phyloP scores from a whole-genome alignment of 306 rosid genomes.

The Cucumis hystrix region DNA sequence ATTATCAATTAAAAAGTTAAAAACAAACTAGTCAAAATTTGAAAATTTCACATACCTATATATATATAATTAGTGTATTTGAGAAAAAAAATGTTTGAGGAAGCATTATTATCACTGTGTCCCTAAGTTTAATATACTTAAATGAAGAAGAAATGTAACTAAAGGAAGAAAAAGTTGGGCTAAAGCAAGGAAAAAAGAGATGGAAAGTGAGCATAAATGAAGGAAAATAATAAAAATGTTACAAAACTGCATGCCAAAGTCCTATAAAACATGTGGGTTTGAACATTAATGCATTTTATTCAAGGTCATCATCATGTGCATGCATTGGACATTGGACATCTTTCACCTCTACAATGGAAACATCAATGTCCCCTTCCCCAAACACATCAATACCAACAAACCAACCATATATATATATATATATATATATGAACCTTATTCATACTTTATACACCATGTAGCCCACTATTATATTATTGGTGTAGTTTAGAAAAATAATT shows the following conservation, averaged over 20 bases:
- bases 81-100: no score
- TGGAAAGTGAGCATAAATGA: neutral
- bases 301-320: neutral
- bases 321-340: neutral
- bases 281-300: no score
- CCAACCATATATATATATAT: no score
- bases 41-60: no score
- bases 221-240: neutral
- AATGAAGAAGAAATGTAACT: neutral
- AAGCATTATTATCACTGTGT: neutral
- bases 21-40: no score
- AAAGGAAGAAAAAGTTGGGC: neutral
- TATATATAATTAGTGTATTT: no score
- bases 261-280: neutral
- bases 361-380: constrained; percentile 1
- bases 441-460: neutral
- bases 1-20: no score
- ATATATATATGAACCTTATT: neutral
- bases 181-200: neutral
- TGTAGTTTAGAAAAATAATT: no score
- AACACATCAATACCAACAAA: neutral
- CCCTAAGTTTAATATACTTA: neutral
- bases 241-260: neutral
- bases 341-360: neutral
- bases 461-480: no score